These are phyloP conservation scores for Sporobolomyces pararoseus DNA, from an alignment of 768 basidiomycete genomes.

Conservation along the genomic window DNA sequence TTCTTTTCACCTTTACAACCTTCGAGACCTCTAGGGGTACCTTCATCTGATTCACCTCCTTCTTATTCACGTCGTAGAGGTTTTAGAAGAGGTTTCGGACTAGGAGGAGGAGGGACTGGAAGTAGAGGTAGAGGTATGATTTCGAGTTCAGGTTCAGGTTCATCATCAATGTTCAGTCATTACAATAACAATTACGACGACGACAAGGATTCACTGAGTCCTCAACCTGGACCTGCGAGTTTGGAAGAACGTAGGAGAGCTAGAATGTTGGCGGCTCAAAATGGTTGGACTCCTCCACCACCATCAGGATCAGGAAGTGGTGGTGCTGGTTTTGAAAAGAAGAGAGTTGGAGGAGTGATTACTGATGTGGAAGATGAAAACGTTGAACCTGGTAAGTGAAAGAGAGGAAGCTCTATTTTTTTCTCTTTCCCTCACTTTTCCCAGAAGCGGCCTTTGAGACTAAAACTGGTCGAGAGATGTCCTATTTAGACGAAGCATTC, in stretches of 20 bases:
- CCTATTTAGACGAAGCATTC: constrained; percentile 21
- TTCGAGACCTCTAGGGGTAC: constrained; percentile 18
- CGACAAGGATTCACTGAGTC: constrained; percentile 9
- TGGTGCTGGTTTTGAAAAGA: too few relatives aligned
- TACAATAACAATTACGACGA: too few relatives aligned
- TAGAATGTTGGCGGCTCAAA: not conserved
- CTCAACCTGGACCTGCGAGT: constrained; percentile 32
- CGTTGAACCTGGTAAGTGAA: constrained; percentile 3
- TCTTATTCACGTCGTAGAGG: not conserved
- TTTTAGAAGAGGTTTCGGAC: not conserved
- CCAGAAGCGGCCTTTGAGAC: too few relatives aligned
- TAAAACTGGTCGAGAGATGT: too few relatives aligned
- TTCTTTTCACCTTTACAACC: too few relatives aligned
- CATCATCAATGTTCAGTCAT: too few relatives aligned
- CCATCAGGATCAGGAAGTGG: too few relatives aligned
- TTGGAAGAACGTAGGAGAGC: constrained; percentile 30
- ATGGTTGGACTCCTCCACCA: too few relatives aligned
- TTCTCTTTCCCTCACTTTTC: not conserved
- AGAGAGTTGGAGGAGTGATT: not conserved
- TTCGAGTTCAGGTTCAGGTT: not conserved
- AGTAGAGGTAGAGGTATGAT: not conserved
- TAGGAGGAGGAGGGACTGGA: not conserved
- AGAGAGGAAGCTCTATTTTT: not conserved
- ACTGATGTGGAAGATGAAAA: constrained; percentile 4
- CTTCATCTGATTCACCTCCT: not conserved